Percentiles rank a stretch among this genome's conserved stretches.
Conservation (phyloP, 73 alveolate genomes). For the Urostyla sp. region DNA sequence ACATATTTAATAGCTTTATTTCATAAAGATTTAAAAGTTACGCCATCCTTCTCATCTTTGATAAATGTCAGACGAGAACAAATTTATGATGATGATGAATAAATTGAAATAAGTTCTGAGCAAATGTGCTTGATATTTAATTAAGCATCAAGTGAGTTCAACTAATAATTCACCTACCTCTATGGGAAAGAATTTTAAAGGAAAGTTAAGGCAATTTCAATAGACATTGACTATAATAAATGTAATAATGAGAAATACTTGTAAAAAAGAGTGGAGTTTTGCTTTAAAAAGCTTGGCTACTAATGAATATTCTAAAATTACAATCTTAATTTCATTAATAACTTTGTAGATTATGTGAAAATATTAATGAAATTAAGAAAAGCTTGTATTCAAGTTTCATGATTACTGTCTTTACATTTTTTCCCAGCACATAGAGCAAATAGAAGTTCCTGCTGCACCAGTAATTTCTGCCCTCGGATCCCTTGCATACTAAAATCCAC, state of each 20-base stretch:
- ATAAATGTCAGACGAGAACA: constrained; percentile 17
- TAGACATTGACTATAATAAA: neutral
- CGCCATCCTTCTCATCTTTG: neutral
- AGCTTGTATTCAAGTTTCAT: no score
- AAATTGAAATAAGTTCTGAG: neutral
- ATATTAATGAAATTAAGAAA: neutral
- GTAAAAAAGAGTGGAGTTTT: neutral
- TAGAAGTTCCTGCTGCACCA: constrained; percentile 47
- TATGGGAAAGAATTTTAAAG: neutral
- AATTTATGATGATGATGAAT: neutral
- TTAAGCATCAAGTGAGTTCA: neutral
- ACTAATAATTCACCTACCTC: neutral
- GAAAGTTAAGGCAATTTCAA: neutral
- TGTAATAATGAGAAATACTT: neutral
- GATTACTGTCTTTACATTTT: neutral
- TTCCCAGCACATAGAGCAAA: constrained; percentile 39
- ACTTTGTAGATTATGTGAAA: no score
- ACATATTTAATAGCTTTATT: neutral
- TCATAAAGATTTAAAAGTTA: neutral
- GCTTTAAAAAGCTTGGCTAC: neutral
- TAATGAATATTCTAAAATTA: neutral
- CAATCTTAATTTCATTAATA: neutral
- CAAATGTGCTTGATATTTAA: neutral
- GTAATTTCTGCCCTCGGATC: constrained; percentile 32
- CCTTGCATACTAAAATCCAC: constrained; percentile 37